Conservation (phyloP, 2,329 filamentous ascomycete species). For the Colletotrichum musicola region DNA sequence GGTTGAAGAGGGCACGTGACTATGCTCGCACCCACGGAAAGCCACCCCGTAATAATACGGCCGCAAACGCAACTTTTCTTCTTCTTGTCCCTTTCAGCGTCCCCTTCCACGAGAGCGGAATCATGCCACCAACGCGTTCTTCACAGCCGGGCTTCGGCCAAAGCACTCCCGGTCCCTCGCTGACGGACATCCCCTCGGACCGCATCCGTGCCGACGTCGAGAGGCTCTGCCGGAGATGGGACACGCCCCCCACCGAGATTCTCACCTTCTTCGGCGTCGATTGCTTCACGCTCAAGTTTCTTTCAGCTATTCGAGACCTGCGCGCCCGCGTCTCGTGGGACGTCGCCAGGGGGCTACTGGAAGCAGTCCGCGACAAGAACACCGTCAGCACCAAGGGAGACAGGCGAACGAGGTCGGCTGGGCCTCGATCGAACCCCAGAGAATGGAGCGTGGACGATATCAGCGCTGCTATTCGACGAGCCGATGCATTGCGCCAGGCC, state of each 20-base stretch:
- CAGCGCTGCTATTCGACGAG: background rate
- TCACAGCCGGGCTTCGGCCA: background rate
- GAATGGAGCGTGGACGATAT: background rate
- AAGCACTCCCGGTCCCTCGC: background rate
- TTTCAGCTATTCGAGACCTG: conserved; percentile 4
- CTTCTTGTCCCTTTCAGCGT: background rate
- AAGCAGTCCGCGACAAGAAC: background rate
- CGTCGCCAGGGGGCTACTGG: background rate
- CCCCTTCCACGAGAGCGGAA: background rate
- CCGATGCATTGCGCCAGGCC: background rate
- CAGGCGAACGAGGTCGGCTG: background rate
- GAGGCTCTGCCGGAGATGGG: conserved; percentile 3
- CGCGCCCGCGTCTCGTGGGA: conserved; percentile 1
- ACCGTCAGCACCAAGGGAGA: background rate
- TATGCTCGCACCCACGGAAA: too few relatives aligned
- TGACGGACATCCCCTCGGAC: background rate
- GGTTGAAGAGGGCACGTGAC: too few relatives aligned
- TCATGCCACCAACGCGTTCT: conserved; percentile 4
- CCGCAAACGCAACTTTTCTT: background rate
- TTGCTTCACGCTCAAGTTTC: background rate
- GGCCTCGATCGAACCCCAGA: too few relatives aligned
- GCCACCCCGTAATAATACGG: too few relatives aligned
- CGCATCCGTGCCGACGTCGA: background rate
- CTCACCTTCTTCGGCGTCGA: conserved; percentile 5
- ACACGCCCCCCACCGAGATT: background rate